These are phyloP conservation scores for Debaryomyces nepalensis DNA, from an alignment of 1,139 yeast genomes.

Conservation along the genomic window DNA sequence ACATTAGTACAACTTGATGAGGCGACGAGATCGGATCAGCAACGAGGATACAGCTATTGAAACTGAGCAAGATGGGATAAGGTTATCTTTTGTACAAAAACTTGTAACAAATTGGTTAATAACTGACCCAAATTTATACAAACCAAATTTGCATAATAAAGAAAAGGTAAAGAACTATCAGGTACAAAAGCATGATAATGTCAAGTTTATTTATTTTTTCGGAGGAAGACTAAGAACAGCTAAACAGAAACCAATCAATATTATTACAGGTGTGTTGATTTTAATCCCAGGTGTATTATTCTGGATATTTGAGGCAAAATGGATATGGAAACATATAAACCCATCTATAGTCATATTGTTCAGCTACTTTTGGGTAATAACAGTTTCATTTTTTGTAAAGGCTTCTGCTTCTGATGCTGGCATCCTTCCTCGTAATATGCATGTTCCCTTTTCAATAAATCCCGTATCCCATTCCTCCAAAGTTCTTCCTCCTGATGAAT, in stretches of 20 bases:
- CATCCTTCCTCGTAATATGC: slow-evolving; percentile 68
- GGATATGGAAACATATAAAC: slow-evolving; percentile 61
- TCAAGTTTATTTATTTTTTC: slow-evolving; percentile 50
- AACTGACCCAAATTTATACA: slow-evolving; percentile 40
- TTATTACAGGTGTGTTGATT: slow-evolving; percentile 39
- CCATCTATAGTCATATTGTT: slow-evolving; percentile 64
- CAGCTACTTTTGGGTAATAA: slow-evolving; percentile 59
- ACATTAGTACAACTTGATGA: background rate
- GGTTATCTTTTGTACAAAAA: background rate
- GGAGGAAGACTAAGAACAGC: slow-evolving; percentile 67
- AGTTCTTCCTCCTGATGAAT: slow-evolving; percentile 59
- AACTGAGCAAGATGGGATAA: background rate
- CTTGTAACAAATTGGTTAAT: slow-evolving; percentile 49
- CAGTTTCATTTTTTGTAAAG: slow-evolving; percentile 51
- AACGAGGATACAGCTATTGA: background rate
- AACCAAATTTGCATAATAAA: slow-evolving; percentile 15
- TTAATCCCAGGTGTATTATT: slow-evolving; percentile 55
- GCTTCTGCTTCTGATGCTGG: slow-evolving; percentile 76
- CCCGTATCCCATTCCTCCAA: slow-evolving; percentile 20
- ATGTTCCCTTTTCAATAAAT: slow-evolving; percentile 40
- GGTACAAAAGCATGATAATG: slow-evolving; percentile 33
- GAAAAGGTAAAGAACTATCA: slow-evolving; percentile 37
- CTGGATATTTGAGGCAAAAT: slow-evolving; percentile 49
- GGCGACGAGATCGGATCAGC: background rate
- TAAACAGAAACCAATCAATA: slow-evolving; percentile 39